Evolutionary conservation across 441 rosid species (phyloP).

Genomic region (Flueggea neowawraea): DNA sequence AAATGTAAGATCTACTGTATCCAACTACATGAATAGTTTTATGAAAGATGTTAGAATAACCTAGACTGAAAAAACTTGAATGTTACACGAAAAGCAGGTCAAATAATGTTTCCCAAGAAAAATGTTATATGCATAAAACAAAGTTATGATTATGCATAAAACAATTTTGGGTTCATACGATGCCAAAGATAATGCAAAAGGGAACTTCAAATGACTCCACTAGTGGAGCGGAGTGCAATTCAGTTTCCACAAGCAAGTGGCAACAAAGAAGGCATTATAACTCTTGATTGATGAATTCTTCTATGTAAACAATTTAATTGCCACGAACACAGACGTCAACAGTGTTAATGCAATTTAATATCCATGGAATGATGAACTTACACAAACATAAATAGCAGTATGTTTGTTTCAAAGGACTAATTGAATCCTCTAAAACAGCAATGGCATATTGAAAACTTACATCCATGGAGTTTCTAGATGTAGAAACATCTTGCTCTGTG

Average conservation of each 20-base stretch:
- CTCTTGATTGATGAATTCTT: no score
- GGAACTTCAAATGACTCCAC: no score
- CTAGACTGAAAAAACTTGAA: not conserved
- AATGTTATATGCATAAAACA: no score
- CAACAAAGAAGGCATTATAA: no score
- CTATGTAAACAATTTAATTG: no score
- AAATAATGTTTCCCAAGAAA: not conserved
- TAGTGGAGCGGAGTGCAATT: no score
- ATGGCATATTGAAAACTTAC: constrained; percentile 30
- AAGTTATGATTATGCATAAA: no score
- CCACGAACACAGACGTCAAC: no score
- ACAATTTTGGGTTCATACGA: no score
- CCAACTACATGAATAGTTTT: constrained; percentile 55
- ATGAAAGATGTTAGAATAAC: constrained; percentile 2
- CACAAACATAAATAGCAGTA: not conserved
- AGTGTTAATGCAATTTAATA: no score
- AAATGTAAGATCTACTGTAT: constrained; percentile 57
- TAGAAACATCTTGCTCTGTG: constrained; percentile 42
- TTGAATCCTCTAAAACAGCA: constrained; percentile 11
- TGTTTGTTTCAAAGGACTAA: constrained; percentile 29
- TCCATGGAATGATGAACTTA: not conserved
- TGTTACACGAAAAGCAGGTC: not conserved
- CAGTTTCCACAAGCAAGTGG: no score
- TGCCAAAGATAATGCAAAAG: no score
- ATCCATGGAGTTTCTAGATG: constrained; percentile 54